These are phyloP conservation scores for Globisporangium canariense DNA, from an alignment of 352 stramenopile genomes.

Conservation along the genomic window DNA sequence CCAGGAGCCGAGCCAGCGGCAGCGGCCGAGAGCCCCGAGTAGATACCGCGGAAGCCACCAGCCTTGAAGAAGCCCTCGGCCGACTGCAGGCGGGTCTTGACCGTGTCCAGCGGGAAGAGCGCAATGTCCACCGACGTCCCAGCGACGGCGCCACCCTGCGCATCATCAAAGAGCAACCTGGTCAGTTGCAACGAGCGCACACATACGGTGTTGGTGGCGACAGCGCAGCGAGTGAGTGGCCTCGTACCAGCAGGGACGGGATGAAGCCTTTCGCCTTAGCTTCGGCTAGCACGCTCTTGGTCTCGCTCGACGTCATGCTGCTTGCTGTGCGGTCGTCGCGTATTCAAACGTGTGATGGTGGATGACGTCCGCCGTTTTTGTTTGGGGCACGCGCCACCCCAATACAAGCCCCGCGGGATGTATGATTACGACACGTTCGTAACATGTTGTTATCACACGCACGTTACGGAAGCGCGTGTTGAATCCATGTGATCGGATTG, in stretches of 20 bases:
- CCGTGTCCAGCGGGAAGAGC: conserved; percentile 98
- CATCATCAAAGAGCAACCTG: background rate
- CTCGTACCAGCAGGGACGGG: conserved; percentile 53
- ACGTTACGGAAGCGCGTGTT: no score
- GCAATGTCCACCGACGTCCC: conserved; percentile 97
- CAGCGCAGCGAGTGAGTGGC: background rate
- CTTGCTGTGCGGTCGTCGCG: conserved; percentile 6
- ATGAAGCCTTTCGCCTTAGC: conserved; percentile 60
- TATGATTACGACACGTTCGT: no score
- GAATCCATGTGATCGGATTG: no score
- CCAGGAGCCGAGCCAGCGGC: conserved; percentile 90
- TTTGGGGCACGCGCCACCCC: conserved; percentile 5
- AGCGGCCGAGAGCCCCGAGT: conserved; percentile 89
- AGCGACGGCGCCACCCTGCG: conserved; percentile 90
- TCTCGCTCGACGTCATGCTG: conserved; percentile 11
- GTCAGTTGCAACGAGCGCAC: background rate
- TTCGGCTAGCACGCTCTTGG: conserved; percentile 20
- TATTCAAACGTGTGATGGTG: conserved; percentile 4
- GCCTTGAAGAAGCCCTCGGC: conserved; percentile 96
- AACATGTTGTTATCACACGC: no score
- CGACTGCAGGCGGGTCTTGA: conserved; percentile 98
- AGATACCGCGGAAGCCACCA: conserved; percentile 94
- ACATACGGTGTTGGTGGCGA: background rate
- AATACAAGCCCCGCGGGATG: background rate
- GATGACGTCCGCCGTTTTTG: background rate